Base-by-base conservation (phyloP, 495 filamentous ascomycete genomes). In the Penicillium antarcticum region DNA sequence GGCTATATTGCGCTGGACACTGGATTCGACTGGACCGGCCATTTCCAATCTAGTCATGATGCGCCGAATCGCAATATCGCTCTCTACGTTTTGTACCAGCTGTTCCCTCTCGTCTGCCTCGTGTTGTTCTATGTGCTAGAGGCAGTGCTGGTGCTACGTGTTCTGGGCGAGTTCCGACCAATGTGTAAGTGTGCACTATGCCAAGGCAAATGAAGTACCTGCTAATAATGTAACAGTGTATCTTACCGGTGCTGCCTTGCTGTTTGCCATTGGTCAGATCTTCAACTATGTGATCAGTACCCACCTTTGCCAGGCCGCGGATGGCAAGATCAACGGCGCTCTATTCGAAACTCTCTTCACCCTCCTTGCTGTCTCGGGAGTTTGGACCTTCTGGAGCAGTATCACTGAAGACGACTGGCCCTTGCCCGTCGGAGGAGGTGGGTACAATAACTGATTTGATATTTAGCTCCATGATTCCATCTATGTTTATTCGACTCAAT, bases 341-440 rank as follows among this genome's bases (percentile, higher is more conserved):
- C 65, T 97, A 2, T 99, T 99, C 67, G 84, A 96, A 68, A 97
- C 92, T 0, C 75, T 96, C 14, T 97, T 97, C 73, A 97, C 90
- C 0, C 73, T 97, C 0, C 68, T 90, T 12, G 77, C 92, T 2
- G 91, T 97, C 7, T 79, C 87, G 12, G 81, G 80, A 69, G 62
- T 96, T 42, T 99, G 92, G 92, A 62, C 87, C 55, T 99, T 99
- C 77, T 97, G 95, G 94, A 92, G 89, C 35, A 95, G 90, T 74
- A 99, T 99, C 61, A 99, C 94, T 4, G 94, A 99, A 72, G 94
- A 99, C 62, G 92, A 97, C 73, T 99, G 94, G 94, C 91, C 94
- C 1, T 80, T 86, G 77, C 82, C 85, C 10, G 71, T 76, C 11
- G 47, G 38, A n/a, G 67, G 67, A 17, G 60, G 63, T 32, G 68